Evolutionary conservation across 2,329 filamentous ascomycete genomes (phyloP).

Genomic region (Gnomoniopsis sp.): DNA sequence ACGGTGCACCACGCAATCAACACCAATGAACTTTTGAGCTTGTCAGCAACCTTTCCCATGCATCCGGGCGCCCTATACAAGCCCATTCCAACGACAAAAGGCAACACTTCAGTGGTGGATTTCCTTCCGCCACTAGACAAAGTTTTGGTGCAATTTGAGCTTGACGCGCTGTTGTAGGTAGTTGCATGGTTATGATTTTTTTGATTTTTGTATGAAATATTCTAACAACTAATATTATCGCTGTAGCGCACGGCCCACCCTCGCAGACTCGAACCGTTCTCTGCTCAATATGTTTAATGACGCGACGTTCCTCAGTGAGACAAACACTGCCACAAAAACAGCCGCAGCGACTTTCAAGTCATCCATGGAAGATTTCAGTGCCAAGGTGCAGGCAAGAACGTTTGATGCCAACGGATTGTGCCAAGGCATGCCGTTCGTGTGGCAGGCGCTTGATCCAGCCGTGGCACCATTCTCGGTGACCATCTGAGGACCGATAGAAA

Average conservation of each 20-base stretch:
- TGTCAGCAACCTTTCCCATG: constrained; percentile 36
- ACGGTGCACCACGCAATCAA: constrained; percentile 39
- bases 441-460: constrained; percentile 19
- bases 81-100: constrained; percentile 35
- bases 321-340: constrained; percentile 26
- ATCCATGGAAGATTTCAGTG: constrained; percentile 35
- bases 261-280: constrained; percentile 31
- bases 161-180: constrained; percentile 25
- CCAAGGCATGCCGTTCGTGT: constrained; percentile 45
- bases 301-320: constrained; percentile 26
- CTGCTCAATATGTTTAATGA: constrained; percentile 39
- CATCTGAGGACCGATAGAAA: background rate
- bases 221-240: constrained; percentile 7
- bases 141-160: constrained; percentile 32
- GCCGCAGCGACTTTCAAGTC: constrained; percentile 33
- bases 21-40: constrained; percentile 33
- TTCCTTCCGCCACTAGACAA: constrained; percentile 31
- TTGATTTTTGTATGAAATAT: background rate
- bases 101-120: constrained; percentile 28
- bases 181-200: background rate
- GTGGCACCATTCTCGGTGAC: constrained; percentile 15
- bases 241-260: constrained; percentile 29
- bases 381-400: constrained; percentile 28
- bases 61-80: constrained; percentile 36
- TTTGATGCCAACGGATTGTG: constrained; percentile 40